A percentile compares a stretch with the other conserved stretches of the same genome.
Evolutionary conservation across 495 filamentous ascomycete genomes (phyloP).

Genomic region (Hypoxylon cercidicola): DNA sequence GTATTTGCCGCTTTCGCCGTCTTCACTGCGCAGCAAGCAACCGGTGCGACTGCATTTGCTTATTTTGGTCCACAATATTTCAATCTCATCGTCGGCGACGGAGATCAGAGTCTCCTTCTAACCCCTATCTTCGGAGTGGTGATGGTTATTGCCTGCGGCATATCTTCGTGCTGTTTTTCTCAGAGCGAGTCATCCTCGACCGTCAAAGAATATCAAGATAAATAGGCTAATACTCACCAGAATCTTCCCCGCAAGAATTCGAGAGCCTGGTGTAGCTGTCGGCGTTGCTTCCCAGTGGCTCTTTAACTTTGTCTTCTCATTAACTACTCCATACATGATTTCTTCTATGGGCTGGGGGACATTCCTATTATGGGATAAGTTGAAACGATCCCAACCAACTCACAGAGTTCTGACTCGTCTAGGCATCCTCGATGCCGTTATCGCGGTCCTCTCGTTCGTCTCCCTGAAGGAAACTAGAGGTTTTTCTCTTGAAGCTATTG

Average conservation of each 20-base stretch:
- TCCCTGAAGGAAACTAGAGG: constrained; percentile 44
- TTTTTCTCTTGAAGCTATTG: constrained; percentile 41
- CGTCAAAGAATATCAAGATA: constrained; percentile 48
- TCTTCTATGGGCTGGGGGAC: constrained; percentile 60
- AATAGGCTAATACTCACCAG: constrained; percentile 52
- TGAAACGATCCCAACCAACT: background rate
- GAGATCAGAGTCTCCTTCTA: constrained; percentile 55
- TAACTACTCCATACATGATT: constrained; percentile 63
- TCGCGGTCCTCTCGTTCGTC: constrained; percentile 35
- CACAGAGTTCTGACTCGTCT: background rate
- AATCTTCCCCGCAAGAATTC: constrained; percentile 61
- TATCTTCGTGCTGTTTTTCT: constrained; percentile 53
- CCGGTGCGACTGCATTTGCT: constrained; percentile 50
- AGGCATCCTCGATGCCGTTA: constrained; percentile 41
- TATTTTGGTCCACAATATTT: constrained; percentile 61
- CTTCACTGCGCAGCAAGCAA: constrained; percentile 61
- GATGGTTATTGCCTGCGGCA: constrained; percentile 59
- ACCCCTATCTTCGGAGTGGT: constrained; percentile 64
- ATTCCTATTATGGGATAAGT: constrained; percentile 57
- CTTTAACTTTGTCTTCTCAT: constrained; percentile 62
- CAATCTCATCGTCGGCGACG: constrained; percentile 54
- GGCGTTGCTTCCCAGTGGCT: constrained; percentile 61
- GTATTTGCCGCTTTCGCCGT: constrained; percentile 57
- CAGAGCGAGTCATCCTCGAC: constrained; percentile 43
- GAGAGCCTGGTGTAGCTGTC: constrained; percentile 56